Evolutionary conservation across 1,284 basidiomycete genomes (phyloP).

Genomic region (Xerocomus nothofagi): DNA sequence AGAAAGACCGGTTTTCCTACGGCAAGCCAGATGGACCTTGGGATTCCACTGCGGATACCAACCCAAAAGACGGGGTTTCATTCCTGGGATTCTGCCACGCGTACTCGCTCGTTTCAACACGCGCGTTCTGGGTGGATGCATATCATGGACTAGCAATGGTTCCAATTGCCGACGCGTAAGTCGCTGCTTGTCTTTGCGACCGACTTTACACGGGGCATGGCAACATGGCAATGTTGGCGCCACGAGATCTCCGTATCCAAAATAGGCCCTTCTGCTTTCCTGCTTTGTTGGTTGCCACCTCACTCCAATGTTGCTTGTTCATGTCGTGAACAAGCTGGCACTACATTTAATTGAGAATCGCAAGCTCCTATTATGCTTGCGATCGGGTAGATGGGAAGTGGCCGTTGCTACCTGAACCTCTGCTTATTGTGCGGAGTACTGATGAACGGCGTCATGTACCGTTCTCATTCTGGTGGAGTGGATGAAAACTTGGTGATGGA

Average conservation of each 20-base stretch:
- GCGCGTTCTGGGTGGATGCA: slow-evolving; percentile 85
- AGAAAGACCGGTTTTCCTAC: neutral
- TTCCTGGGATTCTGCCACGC: slow-evolving; percentile 64
- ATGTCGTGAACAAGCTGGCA: slow-evolving; percentile 11
- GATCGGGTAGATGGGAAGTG: slow-evolving; percentile 13
- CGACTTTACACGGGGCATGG: slow-evolving; percentile 7
- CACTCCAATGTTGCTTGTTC: slow-evolving; percentile 12
- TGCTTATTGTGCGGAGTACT: slow-evolving; percentile 12
- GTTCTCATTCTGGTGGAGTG: neutral
- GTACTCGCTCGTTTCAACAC: slow-evolving; percentile 80
- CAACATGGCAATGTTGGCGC: slow-evolving; percentile 7
- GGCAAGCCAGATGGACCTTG: neutral
- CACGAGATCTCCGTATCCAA: slow-evolving; percentile 20
- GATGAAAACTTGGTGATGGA: neutral
- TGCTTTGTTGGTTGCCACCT: slow-evolving; percentile 13
- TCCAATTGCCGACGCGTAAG: slow-evolving; percentile 85
- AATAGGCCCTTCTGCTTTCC: slow-evolving; percentile 6
- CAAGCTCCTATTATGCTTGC: slow-evolving; percentile 11
- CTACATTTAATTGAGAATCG: slow-evolving; percentile 24
- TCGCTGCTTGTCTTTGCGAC: slow-evolving; percentile 17
- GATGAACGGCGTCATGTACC: slow-evolving; percentile 6
- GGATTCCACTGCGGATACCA: neutral
- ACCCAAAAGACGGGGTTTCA: slow-evolving; percentile 25
- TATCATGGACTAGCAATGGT: slow-evolving; percentile 87
- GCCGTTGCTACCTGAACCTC: slow-evolving; percentile 24